Conservation (phyloP, 495 filamentous ascomycete genomes). For the Lepraria neglecta region DNA sequence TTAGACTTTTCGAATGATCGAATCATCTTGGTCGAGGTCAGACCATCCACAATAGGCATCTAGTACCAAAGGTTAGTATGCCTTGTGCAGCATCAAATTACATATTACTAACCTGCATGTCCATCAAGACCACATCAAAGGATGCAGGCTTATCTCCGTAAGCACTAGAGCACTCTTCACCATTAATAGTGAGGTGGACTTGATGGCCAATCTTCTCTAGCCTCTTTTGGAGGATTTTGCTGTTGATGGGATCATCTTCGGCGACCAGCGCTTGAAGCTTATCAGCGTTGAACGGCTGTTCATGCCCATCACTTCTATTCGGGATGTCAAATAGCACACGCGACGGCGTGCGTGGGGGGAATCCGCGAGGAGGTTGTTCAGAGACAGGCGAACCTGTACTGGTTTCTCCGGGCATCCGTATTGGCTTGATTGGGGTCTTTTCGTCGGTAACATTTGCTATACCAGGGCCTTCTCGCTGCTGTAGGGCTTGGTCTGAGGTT, state of each 20-base stretch:
- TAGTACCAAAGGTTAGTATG: constrained; percentile 32
- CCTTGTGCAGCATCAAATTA: not conserved
- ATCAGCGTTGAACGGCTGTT: constrained; percentile 30
- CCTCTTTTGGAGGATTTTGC: constrained; percentile 77
- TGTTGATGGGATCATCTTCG: constrained; percentile 91
- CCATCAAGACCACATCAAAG: constrained; percentile 92
- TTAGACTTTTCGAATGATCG: constrained; percentile 57
- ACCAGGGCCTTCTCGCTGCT: constrained; percentile 25
- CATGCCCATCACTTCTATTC: constrained; percentile 12
- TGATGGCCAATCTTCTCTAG: constrained; percentile 73
- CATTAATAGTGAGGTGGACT: constrained; percentile 70
- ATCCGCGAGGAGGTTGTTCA: constrained; percentile 9
- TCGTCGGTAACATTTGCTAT: constrained; percentile 27
- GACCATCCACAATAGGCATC: constrained; percentile 93
- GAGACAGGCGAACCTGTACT: constrained; percentile 14
- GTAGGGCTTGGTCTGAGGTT: constrained; percentile 10
- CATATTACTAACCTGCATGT: constrained; percentile 66
- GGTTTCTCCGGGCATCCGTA: constrained; percentile 29
- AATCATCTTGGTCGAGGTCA: constrained; percentile 77
- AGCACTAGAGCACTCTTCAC: constrained; percentile 72
- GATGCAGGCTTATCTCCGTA: constrained; percentile 52
- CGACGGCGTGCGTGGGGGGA: constrained; percentile 18
- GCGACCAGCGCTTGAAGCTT: constrained; percentile 68
- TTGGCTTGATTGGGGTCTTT: constrained; percentile 28
- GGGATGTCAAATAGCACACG: constrained; percentile 27